A percentile compares a stretch with the other conserved stretches of the same genome.
Conservation (phyloP, 169 alveolate species). For the Plasmodium reichenowi region DNA sequence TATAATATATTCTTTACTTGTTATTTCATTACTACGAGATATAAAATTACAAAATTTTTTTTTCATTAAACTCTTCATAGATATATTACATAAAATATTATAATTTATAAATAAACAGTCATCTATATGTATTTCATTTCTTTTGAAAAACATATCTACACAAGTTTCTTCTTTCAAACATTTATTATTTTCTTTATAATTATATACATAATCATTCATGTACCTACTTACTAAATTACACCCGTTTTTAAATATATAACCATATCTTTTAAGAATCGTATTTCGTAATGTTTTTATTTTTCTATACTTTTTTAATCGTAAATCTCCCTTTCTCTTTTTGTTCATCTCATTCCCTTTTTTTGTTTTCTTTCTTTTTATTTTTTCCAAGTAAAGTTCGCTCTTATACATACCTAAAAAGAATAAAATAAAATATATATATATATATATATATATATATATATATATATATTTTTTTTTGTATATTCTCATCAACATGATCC, state of each 20-base stretch:
- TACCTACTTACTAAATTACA: background rate
- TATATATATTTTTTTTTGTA: background rate
- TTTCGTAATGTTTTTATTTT: slow-evolving; percentile 36
- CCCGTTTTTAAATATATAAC: slow-evolving; percentile 3
- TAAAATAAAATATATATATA: background rate
- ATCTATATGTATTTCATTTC: slow-evolving; percentile 26
- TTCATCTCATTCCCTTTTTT: too few relatives aligned
- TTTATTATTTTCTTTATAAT: background rate
- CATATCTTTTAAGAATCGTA: slow-evolving; percentile 22
- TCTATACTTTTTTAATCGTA: slow-evolving; percentile 19
- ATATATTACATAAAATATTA: background rate
- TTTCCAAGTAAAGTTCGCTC: slow-evolving; percentile 53
- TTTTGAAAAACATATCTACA: slow-evolving; percentile 29
- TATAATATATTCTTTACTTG: slow-evolving; percentile 14
- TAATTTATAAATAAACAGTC: slow-evolving; percentile 14
- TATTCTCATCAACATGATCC: background rate
- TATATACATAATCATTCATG: background rate
- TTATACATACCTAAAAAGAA: slow-evolving; percentile 14
- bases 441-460: background rate
- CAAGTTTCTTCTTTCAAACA: background rate
- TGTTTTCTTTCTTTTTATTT: background rate
- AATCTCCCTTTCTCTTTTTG: background rate
- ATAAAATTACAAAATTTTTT: slow-evolving; percentile 1
- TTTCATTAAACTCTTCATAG: background rate
- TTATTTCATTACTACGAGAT: background rate